A percentile compares a stretch with the other conserved stretches of the same genome.
phyloP scores from a whole-genome alignment of 2,329 filamentous ascomycete genomes.

The Fusarium marasasianum region DNA sequence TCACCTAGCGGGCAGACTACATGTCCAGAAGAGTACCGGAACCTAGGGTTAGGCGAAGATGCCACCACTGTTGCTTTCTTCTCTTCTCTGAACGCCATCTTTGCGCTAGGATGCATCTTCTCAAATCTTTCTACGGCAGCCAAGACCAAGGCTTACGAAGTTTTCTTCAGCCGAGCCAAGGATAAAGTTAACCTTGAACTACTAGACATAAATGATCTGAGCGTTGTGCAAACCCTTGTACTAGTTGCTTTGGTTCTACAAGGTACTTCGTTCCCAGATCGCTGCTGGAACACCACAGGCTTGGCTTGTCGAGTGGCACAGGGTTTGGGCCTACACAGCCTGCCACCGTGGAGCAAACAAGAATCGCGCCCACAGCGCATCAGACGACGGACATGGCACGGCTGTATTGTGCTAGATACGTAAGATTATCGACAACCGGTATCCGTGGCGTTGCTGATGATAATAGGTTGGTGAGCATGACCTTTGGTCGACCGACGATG shows the following conservation, averaged over 20 bases:
- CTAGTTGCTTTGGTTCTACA: background rate
- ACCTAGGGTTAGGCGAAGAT: background rate
- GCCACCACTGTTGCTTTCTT: background rate
- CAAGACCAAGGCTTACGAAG: background rate
- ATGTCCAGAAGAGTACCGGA: background rate
- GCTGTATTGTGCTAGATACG: background rate
- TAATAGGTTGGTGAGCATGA: background rate
- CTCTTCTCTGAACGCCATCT: background rate
- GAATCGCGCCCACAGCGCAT: background rate
- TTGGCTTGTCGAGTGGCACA: background rate
- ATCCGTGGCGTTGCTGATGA: background rate
- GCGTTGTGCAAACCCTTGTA: background rate
- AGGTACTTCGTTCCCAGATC: background rate
- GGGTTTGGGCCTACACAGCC: background rate
- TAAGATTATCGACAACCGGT: background rate
- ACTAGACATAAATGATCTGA: background rate
- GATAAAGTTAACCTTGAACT: background rate
- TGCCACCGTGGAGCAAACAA: accelerated
- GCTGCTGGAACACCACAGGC: background rate
- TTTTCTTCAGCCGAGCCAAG: background rate
- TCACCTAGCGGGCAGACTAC: background rate
- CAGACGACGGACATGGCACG: background rate
- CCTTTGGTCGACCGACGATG: background rate
- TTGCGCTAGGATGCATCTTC: background rate
- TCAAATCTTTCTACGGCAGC: background rate